Evolutionary conservation across 2,329 filamentous ascomycete genomes (phyloP), one percentile per base, ranked within the genome.

Genomic region (Colletotrichum coccodes): DNA sequence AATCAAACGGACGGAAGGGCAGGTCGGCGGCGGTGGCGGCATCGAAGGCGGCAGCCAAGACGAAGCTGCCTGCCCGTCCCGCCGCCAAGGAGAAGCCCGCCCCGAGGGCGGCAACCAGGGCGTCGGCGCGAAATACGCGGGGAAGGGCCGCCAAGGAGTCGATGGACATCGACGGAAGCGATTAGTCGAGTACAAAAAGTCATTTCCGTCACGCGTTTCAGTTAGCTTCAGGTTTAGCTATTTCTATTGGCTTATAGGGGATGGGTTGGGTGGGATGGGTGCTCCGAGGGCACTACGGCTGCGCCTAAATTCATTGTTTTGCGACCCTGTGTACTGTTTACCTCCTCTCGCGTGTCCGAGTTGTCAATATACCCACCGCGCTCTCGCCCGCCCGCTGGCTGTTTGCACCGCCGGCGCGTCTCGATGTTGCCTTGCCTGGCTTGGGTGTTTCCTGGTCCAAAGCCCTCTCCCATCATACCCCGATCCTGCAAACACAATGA

Each of bases 141-240:
- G 72, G 74, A 8, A 73, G 71, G 47, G 47, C 69, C 34, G 72
- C 74, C 36, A 78, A 74, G 70, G 74, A 75, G 23, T 64, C 72
- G 21, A 80, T 81, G 79, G 79, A 81, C 9, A 68, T 79, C 40
- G 75, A 76, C 36, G 76, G 77, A 49, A 73, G 77, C 46, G 76
- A 76, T 49, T 57, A 46, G 59, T 23, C 23, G 14, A 32, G 28
- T n/a, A 28, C 11, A 23, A 23, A 59, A 54, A 21, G 28, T 50
- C 32, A 40, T 42, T 61, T 16, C 18, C 32, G 16, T 14, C 14
- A 12, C 28, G 60, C 52, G 40, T 44, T 60, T 28, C 5, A 23
- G 16, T 52, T 44, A 32, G 50, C 50, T 64, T 57, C 26, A 57
- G 28, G 38, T 34, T 58, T 53, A 57, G 52, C 49, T 68, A 64